Conservation (phyloP, 768 basidiomycete genomes). For the Neoboletus brunneissimus region DNA sequence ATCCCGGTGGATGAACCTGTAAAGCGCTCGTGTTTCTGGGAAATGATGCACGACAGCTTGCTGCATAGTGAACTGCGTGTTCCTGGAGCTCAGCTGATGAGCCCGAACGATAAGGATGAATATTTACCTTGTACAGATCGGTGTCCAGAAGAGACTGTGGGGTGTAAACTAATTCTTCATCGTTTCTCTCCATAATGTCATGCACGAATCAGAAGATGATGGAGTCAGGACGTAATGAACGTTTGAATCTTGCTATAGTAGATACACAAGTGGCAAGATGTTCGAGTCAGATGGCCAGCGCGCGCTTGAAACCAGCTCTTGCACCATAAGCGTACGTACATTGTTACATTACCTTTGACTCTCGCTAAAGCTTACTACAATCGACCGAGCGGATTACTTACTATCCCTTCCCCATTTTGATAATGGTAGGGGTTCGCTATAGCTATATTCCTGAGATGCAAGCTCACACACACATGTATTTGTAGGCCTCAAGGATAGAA, state of each 20-base stretch:
- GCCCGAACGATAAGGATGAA: neutral
- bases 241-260: neutral
- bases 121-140: slow-evolving; percentile 84
- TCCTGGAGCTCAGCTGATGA: neutral
- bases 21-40: slow-evolving; percentile 63
- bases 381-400: neutral
- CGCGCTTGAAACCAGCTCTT: too few species aligned
- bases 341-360: neutral
- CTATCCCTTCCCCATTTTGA: neutral
- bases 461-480: neutral
- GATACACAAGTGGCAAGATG: too few species aligned
- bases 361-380: neutral
- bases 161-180: slow-evolving; percentile 12
- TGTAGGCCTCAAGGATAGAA: slow-evolving; percentile 56
- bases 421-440: slow-evolving; percentile 4
- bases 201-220: too few species aligned
- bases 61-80: slow-evolving; percentile 85
- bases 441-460: neutral
- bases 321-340: neutral
- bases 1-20: slow-evolving; percentile 81
- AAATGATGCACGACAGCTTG: slow-evolving; percentile 82
- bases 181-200: slow-evolving; percentile 11
- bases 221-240: neutral
- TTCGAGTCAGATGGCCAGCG: neutral
- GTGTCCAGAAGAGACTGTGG: slow-evolving; percentile 77